Evolutionary conservation across 805 yeast genomes (phyloP).

Genomic region (Metahyphopichia silvanorum): DNA sequence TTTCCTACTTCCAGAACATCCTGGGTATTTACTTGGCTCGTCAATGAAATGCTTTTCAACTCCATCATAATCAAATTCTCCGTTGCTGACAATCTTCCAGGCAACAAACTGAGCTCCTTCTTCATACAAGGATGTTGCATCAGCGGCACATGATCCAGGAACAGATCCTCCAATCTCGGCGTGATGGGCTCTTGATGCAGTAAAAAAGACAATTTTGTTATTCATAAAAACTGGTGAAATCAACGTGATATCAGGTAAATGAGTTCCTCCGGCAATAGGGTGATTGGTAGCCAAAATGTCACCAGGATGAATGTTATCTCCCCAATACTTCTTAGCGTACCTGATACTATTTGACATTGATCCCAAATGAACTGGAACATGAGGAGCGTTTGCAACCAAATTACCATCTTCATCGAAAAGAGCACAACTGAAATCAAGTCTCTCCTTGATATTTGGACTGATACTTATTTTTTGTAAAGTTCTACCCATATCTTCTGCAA

Average conservation of each 20-base stretch:
- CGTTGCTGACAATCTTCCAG: slow-evolving; percentile 14
- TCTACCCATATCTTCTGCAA: slow-evolving; percentile 87
- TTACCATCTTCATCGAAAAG: slow-evolving; percentile 74
- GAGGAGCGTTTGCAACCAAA: slow-evolving; percentile 84
- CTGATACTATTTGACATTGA: slow-evolving; percentile 81
- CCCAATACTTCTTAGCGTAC: slow-evolving; percentile 64
- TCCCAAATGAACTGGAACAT: slow-evolving; percentile 81
- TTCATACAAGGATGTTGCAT: slow-evolving; percentile 15
- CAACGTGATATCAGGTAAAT: slow-evolving; percentile 60
- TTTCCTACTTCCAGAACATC: slow-evolving; percentile 16
- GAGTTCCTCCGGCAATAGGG: slow-evolving; percentile 84
- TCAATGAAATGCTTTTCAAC: slow-evolving; percentile 8
- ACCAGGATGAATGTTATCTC: slow-evolving; percentile 60
- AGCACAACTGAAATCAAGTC: slow-evolving; percentile 84
- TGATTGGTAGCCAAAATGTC: slow-evolving; percentile 78
- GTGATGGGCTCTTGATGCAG: slow-evolving; percentile 20
- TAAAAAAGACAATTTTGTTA: slow-evolving; percentile 9
- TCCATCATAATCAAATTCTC: slow-evolving; percentile 12
- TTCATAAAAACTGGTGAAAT: slow-evolving; percentile 17
- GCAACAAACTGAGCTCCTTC: slow-evolving; percentile 19
- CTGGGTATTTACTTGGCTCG: slow-evolving; percentile 15
- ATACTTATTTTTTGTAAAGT: slow-evolving; percentile 78
- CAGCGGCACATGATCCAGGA: slow-evolving; percentile 15
- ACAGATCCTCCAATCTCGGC: slow-evolving; percentile 20
- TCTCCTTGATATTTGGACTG: slow-evolving; percentile 78